Evolutionary conservation across 768 basidiomycete species (phyloP).

Genomic region (Lactarius sp.): DNA sequence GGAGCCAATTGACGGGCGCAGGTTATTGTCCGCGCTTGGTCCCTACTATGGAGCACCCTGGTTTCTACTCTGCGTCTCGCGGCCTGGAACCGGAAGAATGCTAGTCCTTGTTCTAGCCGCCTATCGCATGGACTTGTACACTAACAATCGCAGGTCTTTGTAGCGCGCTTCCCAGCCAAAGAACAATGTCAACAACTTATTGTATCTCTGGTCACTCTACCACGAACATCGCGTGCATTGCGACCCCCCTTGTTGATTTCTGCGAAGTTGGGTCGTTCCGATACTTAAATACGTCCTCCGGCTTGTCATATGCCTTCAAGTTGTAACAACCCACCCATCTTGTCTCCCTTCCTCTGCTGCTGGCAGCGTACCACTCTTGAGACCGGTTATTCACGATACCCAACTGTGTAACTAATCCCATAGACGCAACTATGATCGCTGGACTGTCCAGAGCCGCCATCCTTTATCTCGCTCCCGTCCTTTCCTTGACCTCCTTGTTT

Average conservation of each 20-base stretch:
- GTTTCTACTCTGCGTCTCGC: neutral
- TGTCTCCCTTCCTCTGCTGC: constrained; percentile 10
- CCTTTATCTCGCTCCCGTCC: constrained; percentile 61
- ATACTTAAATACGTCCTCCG: constrained; percentile 9
- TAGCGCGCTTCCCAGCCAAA: neutral
- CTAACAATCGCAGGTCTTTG: neutral
- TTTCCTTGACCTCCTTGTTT: constrained; percentile 60
- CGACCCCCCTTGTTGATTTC: neutral
- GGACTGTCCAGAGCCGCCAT: constrained; percentile 63
- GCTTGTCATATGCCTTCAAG: neutral
- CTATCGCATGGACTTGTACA: neutral
- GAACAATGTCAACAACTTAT: constrained; percentile 4
- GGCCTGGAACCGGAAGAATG: neutral
- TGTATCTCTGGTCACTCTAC: neutral
- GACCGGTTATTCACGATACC: constrained; percentile 21
- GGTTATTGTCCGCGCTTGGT: neutral
- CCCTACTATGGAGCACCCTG: too few species aligned
- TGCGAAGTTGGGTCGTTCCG: neutral
- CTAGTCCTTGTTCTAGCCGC: neutral
- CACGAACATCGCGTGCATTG: neutral
- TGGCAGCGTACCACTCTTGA: constrained; percentile 22
- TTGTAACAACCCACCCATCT: neutral
- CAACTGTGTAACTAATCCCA: constrained; percentile 21
- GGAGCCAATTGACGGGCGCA: neutral
- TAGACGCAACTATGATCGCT: constrained; percentile 53